Evolutionary conservation across 2,329 filamentous ascomycete species (phyloP).

Genomic region (Berkeleyomyces rouxiae): DNA sequence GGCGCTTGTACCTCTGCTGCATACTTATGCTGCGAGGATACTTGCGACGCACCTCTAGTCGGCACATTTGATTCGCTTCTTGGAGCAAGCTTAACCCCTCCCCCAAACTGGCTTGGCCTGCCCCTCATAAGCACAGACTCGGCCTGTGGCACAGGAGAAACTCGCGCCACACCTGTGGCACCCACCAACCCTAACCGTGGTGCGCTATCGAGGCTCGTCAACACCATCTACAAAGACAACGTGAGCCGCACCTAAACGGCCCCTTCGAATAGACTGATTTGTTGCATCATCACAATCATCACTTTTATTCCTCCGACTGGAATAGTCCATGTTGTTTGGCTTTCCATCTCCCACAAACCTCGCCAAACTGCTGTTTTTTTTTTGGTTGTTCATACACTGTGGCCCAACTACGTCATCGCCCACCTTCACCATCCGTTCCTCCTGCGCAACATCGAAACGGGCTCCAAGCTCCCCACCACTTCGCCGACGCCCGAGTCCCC

Average conservation of each 20-base stretch:
- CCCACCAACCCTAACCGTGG: background rate
- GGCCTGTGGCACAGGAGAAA: background rate
- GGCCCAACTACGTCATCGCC: background rate
- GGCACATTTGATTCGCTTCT: background rate
- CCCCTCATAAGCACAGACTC: background rate
- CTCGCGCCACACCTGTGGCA: background rate
- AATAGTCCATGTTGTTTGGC: background rate
- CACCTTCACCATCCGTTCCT: background rate
- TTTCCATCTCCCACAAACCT: background rate
- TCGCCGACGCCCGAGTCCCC: no score
- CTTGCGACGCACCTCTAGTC: background rate
- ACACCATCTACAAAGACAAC: background rate
- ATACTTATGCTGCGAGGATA: background rate
- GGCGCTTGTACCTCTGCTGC: constrained; percentile 3
- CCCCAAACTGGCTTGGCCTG: background rate
- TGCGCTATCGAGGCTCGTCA: background rate
- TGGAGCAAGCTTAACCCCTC: background rate
- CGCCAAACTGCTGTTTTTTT: background rate
- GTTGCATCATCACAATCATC: background rate
- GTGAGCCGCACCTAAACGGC: background rate
- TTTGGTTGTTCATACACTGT: background rate
- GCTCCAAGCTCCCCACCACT: background rate
- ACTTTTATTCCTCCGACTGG: background rate
- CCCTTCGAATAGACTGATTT: no score
- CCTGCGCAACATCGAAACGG: background rate